Conservation (phyloP, 2,329 filamentous ascomycete species). For the Aspergillus texensis region DNA sequence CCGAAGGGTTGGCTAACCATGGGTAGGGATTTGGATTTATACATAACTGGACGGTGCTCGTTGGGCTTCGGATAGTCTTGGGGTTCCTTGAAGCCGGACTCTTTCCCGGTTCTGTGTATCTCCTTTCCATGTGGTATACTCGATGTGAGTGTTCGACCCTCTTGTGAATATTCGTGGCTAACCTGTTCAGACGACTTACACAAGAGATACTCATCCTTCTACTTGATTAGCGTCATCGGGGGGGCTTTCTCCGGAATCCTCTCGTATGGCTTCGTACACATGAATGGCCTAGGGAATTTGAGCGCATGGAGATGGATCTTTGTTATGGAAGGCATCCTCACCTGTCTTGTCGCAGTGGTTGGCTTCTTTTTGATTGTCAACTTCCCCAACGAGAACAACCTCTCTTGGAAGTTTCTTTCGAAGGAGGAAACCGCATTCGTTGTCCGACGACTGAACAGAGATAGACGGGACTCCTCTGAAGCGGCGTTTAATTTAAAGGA, state of each 20-base stretch:
- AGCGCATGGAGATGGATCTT: conserved; percentile 10
- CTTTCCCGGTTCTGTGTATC: conserved; percentile 49
- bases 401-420: conserved; percentile 36
- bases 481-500: conserved; percentile 48
- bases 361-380: conserved; percentile 37
- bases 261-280: conserved; percentile 30
- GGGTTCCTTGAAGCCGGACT: conserved; percentile 50
- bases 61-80: conserved; percentile 46
- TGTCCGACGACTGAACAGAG: conserved; percentile 54
- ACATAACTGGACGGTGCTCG: conserved; percentile 39
- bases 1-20: not conserved
- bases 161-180: not conserved
- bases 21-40: conserved; percentile 16
- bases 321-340: conserved; percentile 26
- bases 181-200: conserved; percentile 27
- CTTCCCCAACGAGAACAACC: conserved; percentile 36
- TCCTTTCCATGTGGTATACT: conserved; percentile 49
- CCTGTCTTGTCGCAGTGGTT: conserved; percentile 25
- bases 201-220: conserved; percentile 46
- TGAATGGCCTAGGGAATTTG: not conserved
- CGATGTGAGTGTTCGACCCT: conserved; percentile 53
- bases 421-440: conserved; percentile 50
- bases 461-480: conserved; percentile 56
- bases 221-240: conserved; percentile 51
- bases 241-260: conserved; percentile 52